A percentile compares a stretch with the other conserved stretches of the same genome.
Evolutionary conservation across 345 rosid genomes (phyloP).

Genomic region (Rhodomyrtus tomentosa): DNA sequence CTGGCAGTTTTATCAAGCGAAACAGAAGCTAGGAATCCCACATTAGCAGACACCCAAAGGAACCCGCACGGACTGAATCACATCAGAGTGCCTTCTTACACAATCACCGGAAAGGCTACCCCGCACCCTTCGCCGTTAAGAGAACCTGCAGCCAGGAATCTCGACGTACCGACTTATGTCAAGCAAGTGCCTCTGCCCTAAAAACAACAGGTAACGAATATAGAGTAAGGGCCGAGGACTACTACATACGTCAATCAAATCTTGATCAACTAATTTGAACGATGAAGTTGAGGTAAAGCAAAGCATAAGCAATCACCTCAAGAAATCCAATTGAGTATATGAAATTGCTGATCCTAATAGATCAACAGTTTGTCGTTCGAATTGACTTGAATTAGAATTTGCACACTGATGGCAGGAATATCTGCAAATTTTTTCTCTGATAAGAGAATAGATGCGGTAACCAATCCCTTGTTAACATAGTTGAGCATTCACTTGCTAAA

Average conservation of each 20-base stretch:
- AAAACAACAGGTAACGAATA: neutral
- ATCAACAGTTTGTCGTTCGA: neutral
- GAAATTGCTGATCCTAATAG: neutral
- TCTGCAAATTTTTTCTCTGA: too few species aligned
- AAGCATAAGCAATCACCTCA: slow-evolving; percentile 25
- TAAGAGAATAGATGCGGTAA: too few species aligned
- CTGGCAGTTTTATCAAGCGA: slow-evolving; percentile 66
- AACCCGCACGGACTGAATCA: slow-evolving; percentile 38
- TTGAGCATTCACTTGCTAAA: too few species aligned
- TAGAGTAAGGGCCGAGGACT: neutral
- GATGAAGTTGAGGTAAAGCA: too few species aligned
- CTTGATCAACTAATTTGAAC: neutral
- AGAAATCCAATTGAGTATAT: neutral
- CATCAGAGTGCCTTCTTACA: slow-evolving; percentile 37
- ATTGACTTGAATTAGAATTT: neutral
- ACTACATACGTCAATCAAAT: neutral
- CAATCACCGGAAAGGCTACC: slow-evolving; percentile 66
- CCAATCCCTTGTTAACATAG: too few species aligned
- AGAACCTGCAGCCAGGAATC: slow-evolving; percentile 63
- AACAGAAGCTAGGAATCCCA: slow-evolving; percentile 43
- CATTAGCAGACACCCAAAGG: slow-evolving; percentile 37
- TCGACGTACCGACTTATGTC: slow-evolving; percentile 57
- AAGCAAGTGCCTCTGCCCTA: slow-evolving; percentile 73
- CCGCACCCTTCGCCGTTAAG: slow-evolving; percentile 32
- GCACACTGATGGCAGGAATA: neutral